Percentiles rank a stretch among this genome's conserved stretches.
Evolutionary conservation across 345 rosid genomes (phyloP).

Genomic region (Atalantia buxifolia): DNA sequence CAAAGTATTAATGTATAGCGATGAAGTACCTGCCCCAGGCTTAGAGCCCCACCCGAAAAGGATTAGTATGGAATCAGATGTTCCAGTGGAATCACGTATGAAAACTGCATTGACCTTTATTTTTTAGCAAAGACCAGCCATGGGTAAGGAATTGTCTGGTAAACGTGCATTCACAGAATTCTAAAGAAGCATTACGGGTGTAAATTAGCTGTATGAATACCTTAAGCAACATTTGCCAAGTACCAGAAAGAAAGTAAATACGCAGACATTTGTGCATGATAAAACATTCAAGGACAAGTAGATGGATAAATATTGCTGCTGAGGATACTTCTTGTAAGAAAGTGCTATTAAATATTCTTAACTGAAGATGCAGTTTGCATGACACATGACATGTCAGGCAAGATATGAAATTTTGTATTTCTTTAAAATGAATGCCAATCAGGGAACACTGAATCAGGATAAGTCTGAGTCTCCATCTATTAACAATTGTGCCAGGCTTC

Average conservation of each 20-base stretch:
- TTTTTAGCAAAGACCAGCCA: conserved; percentile 98
- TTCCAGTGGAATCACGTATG: conserved; percentile 94
- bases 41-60: conserved; percentile 85
- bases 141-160: conserved; percentile 84
- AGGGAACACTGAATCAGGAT: not conserved
- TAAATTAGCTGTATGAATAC: not conserved
- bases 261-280: not conserved
- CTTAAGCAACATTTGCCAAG: not conserved
- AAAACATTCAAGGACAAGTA: not conserved
- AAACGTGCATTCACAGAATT: conserved; percentile 94
- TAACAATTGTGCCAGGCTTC: not conserved
- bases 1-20: not conserved
- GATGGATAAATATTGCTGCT: not conserved
- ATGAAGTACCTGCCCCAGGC: conserved; percentile 67
- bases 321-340: not conserved
- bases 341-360: not conserved
- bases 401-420: not conserved
- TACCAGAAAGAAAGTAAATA: not conserved
- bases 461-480: not conserved
- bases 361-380: not conserved
- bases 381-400: not conserved
- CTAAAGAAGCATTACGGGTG: conserved; percentile 36
- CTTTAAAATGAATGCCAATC: not conserved
- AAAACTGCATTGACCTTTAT: conserved; percentile 89
- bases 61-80: conserved; percentile 85